phyloP scores from a whole-genome alignment of 2,329 filamentous ascomycete genomes.

The Endoconidiophora laricicola region DNA sequence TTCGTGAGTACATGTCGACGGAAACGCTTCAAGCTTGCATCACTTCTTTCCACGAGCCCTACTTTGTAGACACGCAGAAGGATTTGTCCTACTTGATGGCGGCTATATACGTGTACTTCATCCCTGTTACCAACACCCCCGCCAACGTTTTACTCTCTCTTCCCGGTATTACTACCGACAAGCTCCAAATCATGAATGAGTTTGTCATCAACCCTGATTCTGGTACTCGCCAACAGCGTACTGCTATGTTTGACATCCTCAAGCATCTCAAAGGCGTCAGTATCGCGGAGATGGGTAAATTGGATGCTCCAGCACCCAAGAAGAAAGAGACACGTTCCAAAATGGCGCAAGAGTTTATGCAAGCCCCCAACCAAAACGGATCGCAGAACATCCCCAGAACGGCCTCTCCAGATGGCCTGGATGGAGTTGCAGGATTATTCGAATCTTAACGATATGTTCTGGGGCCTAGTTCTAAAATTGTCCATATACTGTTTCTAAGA shows the following conservation, averaged over 20 bases:
- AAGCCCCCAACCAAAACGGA: conserved; percentile 22
- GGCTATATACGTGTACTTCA: conserved; percentile 64
- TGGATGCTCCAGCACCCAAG: conserved; percentile 39
- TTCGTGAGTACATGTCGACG: conserved; percentile 77
- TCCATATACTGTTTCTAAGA: background rate
- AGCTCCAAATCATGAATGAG: conserved; percentile 48
- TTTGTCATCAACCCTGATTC: conserved; percentile 41
- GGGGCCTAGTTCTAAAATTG: background rate
- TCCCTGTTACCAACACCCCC: conserved; percentile 51
- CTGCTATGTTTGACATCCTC: conserved; percentile 66
- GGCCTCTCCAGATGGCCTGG: conserved; percentile 32
- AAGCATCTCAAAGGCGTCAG: conserved; percentile 79
- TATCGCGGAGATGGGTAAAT: conserved; percentile 82
- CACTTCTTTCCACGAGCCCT: conserved; percentile 79
- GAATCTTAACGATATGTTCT: conserved; percentile 17
- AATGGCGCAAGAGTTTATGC: conserved; percentile 53
- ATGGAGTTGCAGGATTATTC: conserved; percentile 38
- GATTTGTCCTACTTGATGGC: conserved; percentile 81
- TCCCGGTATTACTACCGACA: conserved; percentile 54
- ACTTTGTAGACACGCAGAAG: conserved; percentile 92
- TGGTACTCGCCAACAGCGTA: conserved; percentile 60
- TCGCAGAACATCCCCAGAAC: conserved; percentile 15
- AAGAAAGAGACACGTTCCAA: conserved; percentile 31
- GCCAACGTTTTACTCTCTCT: conserved; percentile 60
- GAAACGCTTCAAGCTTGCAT: conserved; percentile 84